Evolutionary conservation across 164 flowering plant genomes (phyloP), one percentile per base, ranked within the genome.

Genomic region (Sedum album): DNA sequence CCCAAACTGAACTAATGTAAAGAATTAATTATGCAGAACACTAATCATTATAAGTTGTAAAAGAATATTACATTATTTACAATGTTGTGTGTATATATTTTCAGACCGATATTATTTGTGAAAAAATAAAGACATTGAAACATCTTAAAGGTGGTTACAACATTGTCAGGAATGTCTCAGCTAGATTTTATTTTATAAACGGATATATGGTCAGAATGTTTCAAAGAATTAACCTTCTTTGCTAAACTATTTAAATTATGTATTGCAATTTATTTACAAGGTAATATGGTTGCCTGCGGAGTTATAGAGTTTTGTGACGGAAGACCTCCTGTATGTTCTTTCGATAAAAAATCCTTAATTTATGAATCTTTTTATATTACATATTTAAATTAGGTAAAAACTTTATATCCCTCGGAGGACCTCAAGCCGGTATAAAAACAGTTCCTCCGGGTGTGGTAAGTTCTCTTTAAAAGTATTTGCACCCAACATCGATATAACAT

Each of bases 351-450:
- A n/a, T n/a, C n/a, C n/a, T n/a, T 35, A 35, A 3, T 35, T 3
- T 35, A 3, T 35, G 38, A 3, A 35, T 35, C 7, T 35, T 3
- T 35, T 35, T 35, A 3, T 35, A 39, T 5, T 39, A 14, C 11
- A 30, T 55, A 31, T 57, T 68, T 73, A 38, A 49, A 72, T 78
- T 85, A 91, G 99, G 92, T 94, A 86, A 81, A 67, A 94, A 90
- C 76, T 87, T 82, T 31, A 71, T 94, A 46, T 94, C 97, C 28
- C 72, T 94, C 20, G 97, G 78, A 48, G 96, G 96, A 35, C 97
- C 97, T 73, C 99, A 94, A 82, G 99, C 99, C 79, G 99, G 99
- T 23, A 87, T 83, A 31, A 96, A 97, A 67, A 85, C 97, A 60
- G 87, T 91, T 46, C 99, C 99, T 67, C 82, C 84, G 31, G 91